Evolutionary conservation across 2,329 filamentous ascomycete species (phyloP).

Genomic region (Penicillium sp.): DNA sequence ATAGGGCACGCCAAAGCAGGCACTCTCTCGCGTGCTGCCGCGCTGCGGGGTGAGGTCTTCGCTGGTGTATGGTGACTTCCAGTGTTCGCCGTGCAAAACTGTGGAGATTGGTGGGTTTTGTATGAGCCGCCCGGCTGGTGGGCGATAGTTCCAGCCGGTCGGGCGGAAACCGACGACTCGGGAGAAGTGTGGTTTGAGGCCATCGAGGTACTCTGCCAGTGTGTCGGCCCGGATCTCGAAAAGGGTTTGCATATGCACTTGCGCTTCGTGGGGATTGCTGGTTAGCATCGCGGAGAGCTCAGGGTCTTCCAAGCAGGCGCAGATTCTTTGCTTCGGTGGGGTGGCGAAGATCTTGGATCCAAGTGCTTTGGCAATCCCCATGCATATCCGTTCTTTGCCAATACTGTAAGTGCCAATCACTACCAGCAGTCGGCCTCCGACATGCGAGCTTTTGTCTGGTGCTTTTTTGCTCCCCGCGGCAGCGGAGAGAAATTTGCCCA

Average conservation of each 20-base stretch:
- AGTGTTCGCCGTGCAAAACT: slow-evolving; percentile 65
- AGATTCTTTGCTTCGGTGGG: slow-evolving; percentile 77
- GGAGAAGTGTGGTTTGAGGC: slow-evolving; percentile 76
- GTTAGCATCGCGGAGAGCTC: slow-evolving; percentile 78
- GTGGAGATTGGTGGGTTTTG: slow-evolving; percentile 63
- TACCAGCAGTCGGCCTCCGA: slow-evolving; percentile 71
- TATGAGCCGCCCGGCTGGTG: slow-evolving; percentile 61
- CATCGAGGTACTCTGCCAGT: slow-evolving; percentile 78
- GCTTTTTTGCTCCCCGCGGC: slow-evolving; percentile 34
- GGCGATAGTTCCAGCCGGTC: slow-evolving; percentile 89
- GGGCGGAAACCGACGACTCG: slow-evolving; percentile 88
- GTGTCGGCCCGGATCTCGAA: slow-evolving; percentile 93
- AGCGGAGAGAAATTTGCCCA: slow-evolving; percentile 60
- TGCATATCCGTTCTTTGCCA: slow-evolving; percentile 92
- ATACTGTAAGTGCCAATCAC: slow-evolving; percentile 97
- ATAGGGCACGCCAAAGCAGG: slow-evolving; percentile 93
- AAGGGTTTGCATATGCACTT: slow-evolving; percentile 96
- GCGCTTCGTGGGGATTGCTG: slow-evolving; percentile 73
- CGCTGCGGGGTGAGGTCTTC: slow-evolving; percentile 75
- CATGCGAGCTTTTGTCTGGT: slow-evolving; percentile 28
- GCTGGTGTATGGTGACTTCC: slow-evolving; percentile 71
- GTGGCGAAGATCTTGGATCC: slow-evolving; percentile 86
- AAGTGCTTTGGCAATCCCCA: slow-evolving; percentile 84
- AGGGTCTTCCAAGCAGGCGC: slow-evolving; percentile 77
- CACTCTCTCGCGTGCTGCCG: slow-evolving; percentile 75